These are phyloP conservation scores for Cercospora berteroae DNA, from an alignment of 2,329 filamentous ascomycete species.

Conservation along the genomic window DNA sequence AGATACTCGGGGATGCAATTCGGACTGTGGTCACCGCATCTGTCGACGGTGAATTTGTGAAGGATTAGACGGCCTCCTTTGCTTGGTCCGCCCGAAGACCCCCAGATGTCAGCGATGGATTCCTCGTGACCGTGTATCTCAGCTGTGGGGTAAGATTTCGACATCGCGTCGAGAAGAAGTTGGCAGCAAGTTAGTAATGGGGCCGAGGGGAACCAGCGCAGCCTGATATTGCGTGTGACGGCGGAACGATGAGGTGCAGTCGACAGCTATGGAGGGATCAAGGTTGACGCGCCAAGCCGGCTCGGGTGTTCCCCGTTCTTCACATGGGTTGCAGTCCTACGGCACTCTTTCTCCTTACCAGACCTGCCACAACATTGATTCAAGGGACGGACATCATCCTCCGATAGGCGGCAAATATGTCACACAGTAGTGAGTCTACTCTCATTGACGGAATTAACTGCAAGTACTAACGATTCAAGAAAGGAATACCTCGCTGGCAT, in stretches of 20 bases:
- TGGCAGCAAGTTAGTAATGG: background rate
- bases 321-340: background rate
- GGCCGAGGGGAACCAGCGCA: background rate
- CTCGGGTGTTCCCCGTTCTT: background rate
- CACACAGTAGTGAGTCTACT: conserved; percentile 10
- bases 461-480: conserved; percentile 41
- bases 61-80: background rate
- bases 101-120: background rate
- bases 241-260: background rate
- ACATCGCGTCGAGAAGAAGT: background rate
- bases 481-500: conserved; percentile 84
- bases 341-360: background rate
- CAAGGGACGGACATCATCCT: background rate
- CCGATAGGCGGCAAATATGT: conserved; percentile 1
- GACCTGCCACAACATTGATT: background rate
- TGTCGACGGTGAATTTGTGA: background rate
- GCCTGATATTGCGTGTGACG: background rate
- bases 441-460: background rate
- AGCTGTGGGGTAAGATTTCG: background rate
- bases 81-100: background rate
- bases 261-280: background rate
- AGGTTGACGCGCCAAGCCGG: background rate
- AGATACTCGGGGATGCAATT: background rate
- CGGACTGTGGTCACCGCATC: background rate
- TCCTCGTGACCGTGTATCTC: background rate